These are phyloP conservation scores for Kurtzmaniella fragi DNA, from an alignment of 805 yeast species.

Conservation along the genomic window DNA sequence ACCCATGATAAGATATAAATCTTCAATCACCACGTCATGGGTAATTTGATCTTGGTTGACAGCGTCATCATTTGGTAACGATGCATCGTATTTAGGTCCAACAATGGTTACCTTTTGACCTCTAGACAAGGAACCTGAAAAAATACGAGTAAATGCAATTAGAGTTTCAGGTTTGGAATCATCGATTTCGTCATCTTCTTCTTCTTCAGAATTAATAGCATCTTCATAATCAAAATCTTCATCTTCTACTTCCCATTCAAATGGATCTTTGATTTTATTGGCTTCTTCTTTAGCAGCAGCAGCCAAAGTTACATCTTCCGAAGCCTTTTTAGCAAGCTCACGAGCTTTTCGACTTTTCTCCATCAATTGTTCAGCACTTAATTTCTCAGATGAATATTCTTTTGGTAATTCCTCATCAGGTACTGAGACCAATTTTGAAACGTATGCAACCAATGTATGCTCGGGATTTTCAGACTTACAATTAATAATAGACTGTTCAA, in stretches of 20 bases:
- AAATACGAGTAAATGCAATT: constrained; percentile 85
- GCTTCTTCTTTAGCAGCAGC: constrained; percentile 19
- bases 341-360: constrained; percentile 64
- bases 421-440: constrained; percentile 83
- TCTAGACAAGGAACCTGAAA: constrained; percentile 71
- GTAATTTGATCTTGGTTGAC: constrained; percentile 48
- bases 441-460: constrained; percentile 58
- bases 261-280: constrained; percentile 28
- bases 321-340: constrained; percentile 63
- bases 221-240: constrained; percentile 25
- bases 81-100: constrained; percentile 76
- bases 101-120: constrained; percentile 75
- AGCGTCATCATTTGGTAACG: constrained; percentile 24
- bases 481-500: constrained; percentile 51
- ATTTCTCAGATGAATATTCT: constrained; percentile 32
- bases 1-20: constrained; percentile 85
- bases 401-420: constrained; percentile 78
- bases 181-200: constrained; percentile 40
- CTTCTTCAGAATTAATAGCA: constrained; percentile 22
- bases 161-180: constrained; percentile 56
- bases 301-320: constrained; percentile 39
- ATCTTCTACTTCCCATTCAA: constrained; percentile 46
- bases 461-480: constrained; percentile 67
- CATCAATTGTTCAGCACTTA: constrained; percentile 51
- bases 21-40: constrained; percentile 56